Percentiles rank a stretch among this genome's conserved stretches.
Evolutionary conservation across 176 grass and related monocot species (phyloP).

Genomic region (Cenchrus fungigraminus): DNA sequence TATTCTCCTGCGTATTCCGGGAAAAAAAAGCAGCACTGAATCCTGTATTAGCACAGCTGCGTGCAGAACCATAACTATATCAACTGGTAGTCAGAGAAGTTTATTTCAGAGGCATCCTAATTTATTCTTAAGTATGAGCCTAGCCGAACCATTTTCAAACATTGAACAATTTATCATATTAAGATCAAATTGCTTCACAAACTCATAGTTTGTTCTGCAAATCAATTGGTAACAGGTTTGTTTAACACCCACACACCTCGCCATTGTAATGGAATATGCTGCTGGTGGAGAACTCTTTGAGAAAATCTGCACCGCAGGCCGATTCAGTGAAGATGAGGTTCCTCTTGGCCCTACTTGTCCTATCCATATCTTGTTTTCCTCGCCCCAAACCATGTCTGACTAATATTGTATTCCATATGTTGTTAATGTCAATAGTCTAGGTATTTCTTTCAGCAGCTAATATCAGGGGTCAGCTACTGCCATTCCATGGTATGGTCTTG

Average conservation of each 20-base stretch:
- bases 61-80: neutral
- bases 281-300: conserved; percentile 90
- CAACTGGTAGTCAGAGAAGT: neutral
- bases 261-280: conserved; percentile 99
- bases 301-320: conserved; percentile 77
- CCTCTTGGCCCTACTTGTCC: neutral
- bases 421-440: conserved; percentile 63
- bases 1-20: no score
- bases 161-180: neutral
- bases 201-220: conserved; percentile 3
- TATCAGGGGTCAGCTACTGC: conserved; percentile 95
- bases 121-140: neutral
- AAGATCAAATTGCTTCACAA: neutral
- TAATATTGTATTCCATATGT: conserved; percentile 1
- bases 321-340: conserved; percentile 98
- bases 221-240: conserved; percentile 55
- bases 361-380: neutral
- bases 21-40: neutral
- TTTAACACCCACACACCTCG: conserved; percentile 81
- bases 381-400: neutral
- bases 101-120: conserved; percentile 13
- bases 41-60: neutral
- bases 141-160: neutral
- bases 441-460: conserved; percentile 93
- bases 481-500: conserved; percentile 75